Conservation (phyloP, 257 asterid genomes). For the Gentiana macrophylla region DNA sequence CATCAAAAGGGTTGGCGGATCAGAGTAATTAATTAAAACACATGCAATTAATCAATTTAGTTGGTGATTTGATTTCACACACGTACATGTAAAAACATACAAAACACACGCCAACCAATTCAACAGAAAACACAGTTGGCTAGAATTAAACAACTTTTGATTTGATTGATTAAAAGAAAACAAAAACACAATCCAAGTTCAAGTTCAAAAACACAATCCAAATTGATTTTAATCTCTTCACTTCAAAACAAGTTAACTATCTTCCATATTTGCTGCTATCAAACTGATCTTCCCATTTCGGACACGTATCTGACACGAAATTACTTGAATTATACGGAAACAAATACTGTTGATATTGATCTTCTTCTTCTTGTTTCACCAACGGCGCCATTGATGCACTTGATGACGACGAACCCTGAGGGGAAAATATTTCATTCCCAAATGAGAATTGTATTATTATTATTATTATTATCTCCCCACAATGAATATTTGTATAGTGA, state of each 20-base stretch:
- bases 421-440: conserved; percentile 12
- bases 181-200: not conserved
- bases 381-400: conserved; percentile 8
- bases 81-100: no score
- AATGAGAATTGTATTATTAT: conserved; percentile 6
- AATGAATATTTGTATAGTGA: conserved; percentile 29
- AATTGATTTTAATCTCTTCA: conserved; percentile 4
- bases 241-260: conserved; percentile 11
- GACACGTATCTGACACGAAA: conserved; percentile 18
- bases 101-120: no score
- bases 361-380: conserved; percentile 11
- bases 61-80: no score
- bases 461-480: conserved; percentile 4
- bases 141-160: no score
- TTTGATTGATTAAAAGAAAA: no score
- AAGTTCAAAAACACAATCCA: conserved; percentile 3
- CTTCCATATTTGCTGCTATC: conserved; percentile 16
- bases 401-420: conserved; percentile 23
- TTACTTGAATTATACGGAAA: conserved; percentile 21
- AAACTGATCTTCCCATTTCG: conserved; percentile 30
- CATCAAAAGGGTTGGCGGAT: no score
- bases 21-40: no score
- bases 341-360: conserved; percentile 21
- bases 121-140: no score
- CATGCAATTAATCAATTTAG: no score